A percentile compares a stretch with the other conserved stretches of the same genome.
These are phyloP conservation scores for Phyllostachys edulis DNA, from an alignment of 176 grass and related monocot species.

Conservation along the genomic window DNA sequence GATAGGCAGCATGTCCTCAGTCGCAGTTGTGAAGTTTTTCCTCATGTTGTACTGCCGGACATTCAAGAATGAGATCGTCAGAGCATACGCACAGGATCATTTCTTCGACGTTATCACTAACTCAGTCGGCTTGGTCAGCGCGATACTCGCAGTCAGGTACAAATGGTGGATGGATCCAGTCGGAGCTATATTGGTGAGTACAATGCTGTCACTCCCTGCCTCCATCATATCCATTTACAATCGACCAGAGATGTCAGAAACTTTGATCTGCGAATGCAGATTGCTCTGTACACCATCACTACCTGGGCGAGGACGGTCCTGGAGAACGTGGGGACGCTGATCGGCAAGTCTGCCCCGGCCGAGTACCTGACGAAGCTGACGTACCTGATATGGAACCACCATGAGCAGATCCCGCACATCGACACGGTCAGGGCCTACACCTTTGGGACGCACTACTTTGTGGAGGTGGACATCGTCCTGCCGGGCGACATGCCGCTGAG, in stretches of 20 bases:
- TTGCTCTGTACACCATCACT: conserved; percentile 71
- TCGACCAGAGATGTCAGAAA: background rate
- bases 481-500: conserved; percentile 65
- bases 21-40: conserved; percentile 76
- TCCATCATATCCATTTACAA: background rate
- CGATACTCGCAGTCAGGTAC: conserved; percentile 59
- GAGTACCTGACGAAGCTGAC: conserved; percentile 88
- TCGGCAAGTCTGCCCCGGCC: conserved; percentile 67
- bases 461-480: conserved; percentile 81
- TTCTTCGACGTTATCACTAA: conserved; percentile 99
- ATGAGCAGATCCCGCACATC: conserved; percentile 67
- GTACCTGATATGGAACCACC: conserved; percentile 90
- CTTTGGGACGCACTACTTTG: conserved; percentile 83
- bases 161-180: conserved; percentile 95
- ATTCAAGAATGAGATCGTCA: conserved; percentile 90
- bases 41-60: conserved; percentile 89
- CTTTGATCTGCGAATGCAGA: conserved; percentile 31
- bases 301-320: conserved; percentile 82
- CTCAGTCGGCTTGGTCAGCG: conserved; percentile 66
- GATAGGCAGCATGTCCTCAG: conserved; percentile 79
- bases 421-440: conserved; percentile 81
- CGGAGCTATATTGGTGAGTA: conserved; percentile 81
- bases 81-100: conserved; percentile 86
- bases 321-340: conserved; percentile 76
- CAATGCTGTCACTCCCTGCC: background rate